Conservation (phyloP, 805 yeast genomes). For the Candida caryicola region DNA sequence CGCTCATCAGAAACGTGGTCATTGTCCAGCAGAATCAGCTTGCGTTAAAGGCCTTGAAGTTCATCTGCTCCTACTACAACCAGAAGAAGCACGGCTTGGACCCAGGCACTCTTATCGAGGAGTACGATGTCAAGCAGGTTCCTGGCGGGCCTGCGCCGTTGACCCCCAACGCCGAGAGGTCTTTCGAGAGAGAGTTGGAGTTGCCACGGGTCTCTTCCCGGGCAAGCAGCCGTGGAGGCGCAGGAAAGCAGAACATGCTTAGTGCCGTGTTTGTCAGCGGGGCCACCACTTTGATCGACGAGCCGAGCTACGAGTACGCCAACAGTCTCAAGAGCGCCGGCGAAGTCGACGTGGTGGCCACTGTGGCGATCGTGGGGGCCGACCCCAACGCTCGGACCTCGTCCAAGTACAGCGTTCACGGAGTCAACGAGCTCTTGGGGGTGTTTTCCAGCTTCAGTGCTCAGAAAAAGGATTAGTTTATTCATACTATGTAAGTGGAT, state of each 20-base stretch:
- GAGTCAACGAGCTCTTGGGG: conserved; percentile 65
- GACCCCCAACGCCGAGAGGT: conserved; percentile 10
- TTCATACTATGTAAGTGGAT: not conserved
- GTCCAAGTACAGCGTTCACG: conserved; percentile 63
- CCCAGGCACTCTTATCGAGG: conserved; percentile 18
- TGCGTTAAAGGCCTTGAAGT: conserved; percentile 53
- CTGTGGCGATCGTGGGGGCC: conserved; percentile 48
- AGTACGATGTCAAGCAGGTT: conserved; percentile 23
- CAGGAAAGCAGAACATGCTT: not conserved
- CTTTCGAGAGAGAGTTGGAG: not conserved
- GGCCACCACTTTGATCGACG: conserved; percentile 66
- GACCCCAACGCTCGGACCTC: conserved; percentile 51
- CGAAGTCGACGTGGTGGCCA: conserved; percentile 46
- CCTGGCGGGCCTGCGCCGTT: conserved; percentile 14
- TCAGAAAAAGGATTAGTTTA: no score
- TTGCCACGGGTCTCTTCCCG: not conserved
- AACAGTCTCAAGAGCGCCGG: conserved; percentile 39
- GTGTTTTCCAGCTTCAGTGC: conserved; percentile 41
- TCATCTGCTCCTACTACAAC: conserved; percentile 42
- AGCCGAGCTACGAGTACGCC: conserved; percentile 57
- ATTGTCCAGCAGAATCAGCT: conserved; percentile 67
- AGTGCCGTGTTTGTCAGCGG: conserved; percentile 53
- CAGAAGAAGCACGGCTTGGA: conserved; percentile 12
- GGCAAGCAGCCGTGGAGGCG: not conserved
- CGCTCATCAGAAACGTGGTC: conserved; percentile 63